Evolutionary conservation across 2,329 filamentous ascomycete genomes (phyloP).

Genomic region (Diatrype stigma): DNA sequence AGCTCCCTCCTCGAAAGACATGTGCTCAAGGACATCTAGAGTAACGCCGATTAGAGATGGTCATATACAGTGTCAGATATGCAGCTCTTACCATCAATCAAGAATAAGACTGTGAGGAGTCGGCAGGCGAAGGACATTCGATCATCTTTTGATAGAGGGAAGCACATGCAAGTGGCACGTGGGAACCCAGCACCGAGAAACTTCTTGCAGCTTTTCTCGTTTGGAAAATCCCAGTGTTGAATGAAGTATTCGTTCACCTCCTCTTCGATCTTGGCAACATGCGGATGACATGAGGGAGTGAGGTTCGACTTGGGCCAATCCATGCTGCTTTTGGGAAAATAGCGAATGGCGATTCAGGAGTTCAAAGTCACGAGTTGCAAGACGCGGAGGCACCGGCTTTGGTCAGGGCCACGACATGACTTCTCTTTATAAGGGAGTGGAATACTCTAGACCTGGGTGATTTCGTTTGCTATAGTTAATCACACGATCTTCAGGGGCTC

Average conservation of each 20-base stretch:
- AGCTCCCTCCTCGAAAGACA: constrained; percentile 34
- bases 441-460: too few species aligned
- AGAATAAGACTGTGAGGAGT: constrained; percentile 36
- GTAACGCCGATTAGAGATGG: background rate
- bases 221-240: constrained; percentile 32
- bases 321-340: background rate
- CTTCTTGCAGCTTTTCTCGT: constrained; percentile 23
- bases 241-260: constrained; percentile 36
- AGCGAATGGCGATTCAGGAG: too few species aligned
- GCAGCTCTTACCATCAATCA: constrained; percentile 35
- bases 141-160: constrained; percentile 32
- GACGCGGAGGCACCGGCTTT: too few species aligned
- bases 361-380: too few species aligned
- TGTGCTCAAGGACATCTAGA: constrained; percentile 36
- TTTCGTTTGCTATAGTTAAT: too few species aligned
- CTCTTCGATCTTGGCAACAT: constrained; percentile 17
- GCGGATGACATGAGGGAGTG: constrained; percentile 18
- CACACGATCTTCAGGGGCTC: too few species aligned
- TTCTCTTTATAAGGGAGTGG: too few species aligned
- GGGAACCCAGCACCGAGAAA: constrained; percentile 32
- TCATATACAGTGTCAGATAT: constrained; percentile 1
- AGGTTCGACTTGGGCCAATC: background rate
- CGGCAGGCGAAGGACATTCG: constrained; percentile 34
- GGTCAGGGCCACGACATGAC: too few species aligned
- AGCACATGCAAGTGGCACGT: constrained; percentile 34